Evolutionary conservation across 305 asterid genomes (phyloP).

Genomic region (Fraxinus nigra): DNA sequence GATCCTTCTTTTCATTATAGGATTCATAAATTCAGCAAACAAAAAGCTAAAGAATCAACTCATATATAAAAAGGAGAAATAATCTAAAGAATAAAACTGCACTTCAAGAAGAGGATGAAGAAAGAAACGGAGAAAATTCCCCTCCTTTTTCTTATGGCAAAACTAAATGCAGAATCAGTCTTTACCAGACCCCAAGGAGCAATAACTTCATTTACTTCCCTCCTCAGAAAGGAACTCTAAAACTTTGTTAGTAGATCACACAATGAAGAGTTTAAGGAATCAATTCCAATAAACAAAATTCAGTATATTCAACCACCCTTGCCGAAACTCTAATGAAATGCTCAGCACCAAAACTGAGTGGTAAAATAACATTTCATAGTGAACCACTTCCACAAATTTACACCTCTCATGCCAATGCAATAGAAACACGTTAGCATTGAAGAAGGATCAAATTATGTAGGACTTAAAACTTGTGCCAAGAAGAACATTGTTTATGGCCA

Average conservation of each 20-base stretch:
- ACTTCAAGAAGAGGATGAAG: not conserved
- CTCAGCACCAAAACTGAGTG: conserved; percentile 20
- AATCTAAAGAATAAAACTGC: not conserved
- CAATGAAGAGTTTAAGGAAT: not conserved
- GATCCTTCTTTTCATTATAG: not conserved
- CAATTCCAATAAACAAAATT: not conserved
- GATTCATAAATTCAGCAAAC: not conserved
- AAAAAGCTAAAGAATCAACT: not conserved
- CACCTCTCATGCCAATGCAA: conserved; percentile 32
- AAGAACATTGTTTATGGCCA: not conserved
- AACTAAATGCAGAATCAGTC: not conserved
- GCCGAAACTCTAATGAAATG: conserved; percentile 13
- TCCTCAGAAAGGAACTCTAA: not conserved
- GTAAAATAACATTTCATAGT: conserved; percentile 13
- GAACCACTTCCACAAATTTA: conserved; percentile 37
- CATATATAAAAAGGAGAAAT: not conserved
- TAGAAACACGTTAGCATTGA: conserved; percentile 11
- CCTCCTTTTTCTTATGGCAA: not conserved
- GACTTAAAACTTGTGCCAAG: conserved; percentile 7
- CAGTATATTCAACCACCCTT: not conserved
- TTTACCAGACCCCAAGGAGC: not conserved
- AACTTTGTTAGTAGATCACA: not conserved
- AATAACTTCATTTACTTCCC: not conserved
- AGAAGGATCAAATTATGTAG: not conserved
- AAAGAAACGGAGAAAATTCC: not conserved